Percentiles rank a stretch among this genome's conserved stretches.
Conservation (phyloP, 139 green algal species). For the Micractinium conductrix region DNA sequence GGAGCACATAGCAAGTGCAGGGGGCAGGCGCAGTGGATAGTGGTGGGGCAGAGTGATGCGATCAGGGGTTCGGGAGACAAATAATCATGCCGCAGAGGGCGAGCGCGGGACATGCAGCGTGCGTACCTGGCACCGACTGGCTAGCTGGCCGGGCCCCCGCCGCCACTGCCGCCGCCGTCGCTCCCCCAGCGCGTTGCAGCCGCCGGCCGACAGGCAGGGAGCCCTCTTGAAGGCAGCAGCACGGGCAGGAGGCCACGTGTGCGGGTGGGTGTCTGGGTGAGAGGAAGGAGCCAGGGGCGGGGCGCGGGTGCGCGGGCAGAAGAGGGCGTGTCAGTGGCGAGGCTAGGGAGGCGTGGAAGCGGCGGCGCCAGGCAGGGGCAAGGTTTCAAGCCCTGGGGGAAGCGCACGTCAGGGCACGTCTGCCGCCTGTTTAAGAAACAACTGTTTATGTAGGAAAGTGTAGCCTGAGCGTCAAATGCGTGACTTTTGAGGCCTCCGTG, state of each 20-base stretch:
- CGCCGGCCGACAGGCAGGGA: slow-evolving; percentile 14
- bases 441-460: too few relatives aligned
- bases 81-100: background rate
- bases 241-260: slow-evolving; percentile 15
- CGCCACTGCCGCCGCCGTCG: background rate
- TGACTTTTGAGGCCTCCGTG: too few relatives aligned
- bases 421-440: too few relatives aligned
- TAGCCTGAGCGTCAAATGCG: too few relatives aligned
- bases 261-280: slow-evolving; percentile 22
- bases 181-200: slow-evolving; percentile 14
- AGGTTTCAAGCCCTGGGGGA: too few relatives aligned
- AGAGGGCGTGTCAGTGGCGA: too few relatives aligned
- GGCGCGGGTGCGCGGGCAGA: background rate
- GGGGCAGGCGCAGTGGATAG: background rate
- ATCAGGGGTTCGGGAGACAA: background rate
- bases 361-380: background rate
- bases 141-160: slow-evolving; percentile 8
- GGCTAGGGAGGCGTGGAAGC: background rate
- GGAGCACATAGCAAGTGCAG: background rate
- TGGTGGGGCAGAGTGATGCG: background rate
- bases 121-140: background rate
- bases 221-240: slow-evolving; percentile 11
- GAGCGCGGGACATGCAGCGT: background rate
- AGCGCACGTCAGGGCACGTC: too few relatives aligned
- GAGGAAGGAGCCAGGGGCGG: background rate